Conservation (phyloP, 1,139 yeast genomes). For the Candida gigantensis region DNA sequence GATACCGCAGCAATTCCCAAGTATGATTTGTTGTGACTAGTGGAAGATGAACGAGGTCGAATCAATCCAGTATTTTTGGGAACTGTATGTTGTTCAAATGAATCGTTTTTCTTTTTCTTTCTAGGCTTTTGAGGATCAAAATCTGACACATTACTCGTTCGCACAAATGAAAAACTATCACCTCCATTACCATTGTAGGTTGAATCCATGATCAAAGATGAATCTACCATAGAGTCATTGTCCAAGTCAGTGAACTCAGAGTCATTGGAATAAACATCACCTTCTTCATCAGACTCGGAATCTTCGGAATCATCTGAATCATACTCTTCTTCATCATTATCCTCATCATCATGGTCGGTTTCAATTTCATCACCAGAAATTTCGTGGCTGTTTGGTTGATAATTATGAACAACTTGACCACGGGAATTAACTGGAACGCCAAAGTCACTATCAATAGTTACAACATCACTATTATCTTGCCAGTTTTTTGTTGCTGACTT, state of each 20-base stretch:
- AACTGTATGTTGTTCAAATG: constrained; percentile 22
- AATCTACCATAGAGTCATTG: constrained; percentile 38
- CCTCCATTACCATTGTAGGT: constrained; percentile 14
- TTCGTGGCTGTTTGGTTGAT: constrained; percentile 13
- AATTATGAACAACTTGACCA: constrained; percentile 19
- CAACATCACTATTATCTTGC: constrained; percentile 17
- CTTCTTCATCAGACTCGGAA: constrained; percentile 11
- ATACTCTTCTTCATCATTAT: constrained; percentile 12
- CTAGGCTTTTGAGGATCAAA: constrained; percentile 18
- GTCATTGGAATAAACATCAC: constrained; percentile 26
- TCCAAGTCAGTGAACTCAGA: constrained; percentile 51
- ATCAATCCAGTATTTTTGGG: constrained; percentile 14
- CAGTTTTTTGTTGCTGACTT: background rate
- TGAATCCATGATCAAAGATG: constrained; percentile 33
- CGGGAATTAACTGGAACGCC: constrained; percentile 28
- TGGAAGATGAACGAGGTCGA: constrained; percentile 9
- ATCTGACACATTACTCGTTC: constrained; percentile 11
- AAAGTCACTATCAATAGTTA: constrained; percentile 37
- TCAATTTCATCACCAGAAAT: constrained; percentile 16
- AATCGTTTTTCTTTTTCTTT: constrained; percentile 20
- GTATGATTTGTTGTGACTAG: constrained; percentile 8
- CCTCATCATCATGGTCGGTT: constrained; percentile 20
- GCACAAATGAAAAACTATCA: constrained; percentile 15
- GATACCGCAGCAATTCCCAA: constrained; percentile 4
- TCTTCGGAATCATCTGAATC: constrained; percentile 14